phyloP scores from a whole-genome alignment of 140 eudicot species.

The Anethum foeniculum region DNA sequence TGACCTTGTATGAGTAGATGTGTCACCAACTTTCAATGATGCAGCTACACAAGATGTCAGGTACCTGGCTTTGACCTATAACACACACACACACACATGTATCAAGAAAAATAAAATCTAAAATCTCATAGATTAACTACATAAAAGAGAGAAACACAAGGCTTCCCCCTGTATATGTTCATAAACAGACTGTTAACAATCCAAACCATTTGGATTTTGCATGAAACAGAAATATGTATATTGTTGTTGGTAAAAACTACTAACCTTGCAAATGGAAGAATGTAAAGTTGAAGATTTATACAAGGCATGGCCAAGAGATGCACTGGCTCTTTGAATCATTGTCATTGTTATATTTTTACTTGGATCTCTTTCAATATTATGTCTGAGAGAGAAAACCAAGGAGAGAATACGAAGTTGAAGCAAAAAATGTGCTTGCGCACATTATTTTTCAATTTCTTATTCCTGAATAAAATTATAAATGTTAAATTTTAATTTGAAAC shows the following conservation, averaged over 20 bases:
- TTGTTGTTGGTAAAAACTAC: neutral
- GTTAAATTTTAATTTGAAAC: no score
- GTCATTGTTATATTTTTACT: neutral
- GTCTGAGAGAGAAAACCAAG: neutral
- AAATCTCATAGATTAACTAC: neutral
- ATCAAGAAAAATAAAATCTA: no score
- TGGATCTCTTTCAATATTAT: neutral
- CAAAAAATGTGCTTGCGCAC: no score
- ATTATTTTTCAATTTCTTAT: no score
- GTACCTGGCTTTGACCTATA: slow-evolving; percentile 13
- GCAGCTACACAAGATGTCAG: slow-evolving; percentile 16
- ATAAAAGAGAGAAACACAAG: neutral
- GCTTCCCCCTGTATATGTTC: neutral
- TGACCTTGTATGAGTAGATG: slow-evolving; percentile 6
- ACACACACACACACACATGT: neutral
- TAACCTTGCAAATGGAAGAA: slow-evolving; percentile 7
- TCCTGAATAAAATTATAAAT: no score
- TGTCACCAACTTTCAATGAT: slow-evolving; percentile 15
- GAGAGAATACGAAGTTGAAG: neutral
- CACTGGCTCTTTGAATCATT: neutral
- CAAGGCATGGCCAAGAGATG: neutral
- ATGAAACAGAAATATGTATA: neutral
- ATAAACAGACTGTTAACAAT: no score
- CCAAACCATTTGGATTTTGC: neutral
- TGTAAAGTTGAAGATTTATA: neutral